Percentiles rank a stretch among this genome's conserved stretches.
These are phyloP conservation scores for Aspergillus eucalypticola DNA, from an alignment of 2,329 filamentous ascomycete species.

Conservation along the genomic window DNA sequence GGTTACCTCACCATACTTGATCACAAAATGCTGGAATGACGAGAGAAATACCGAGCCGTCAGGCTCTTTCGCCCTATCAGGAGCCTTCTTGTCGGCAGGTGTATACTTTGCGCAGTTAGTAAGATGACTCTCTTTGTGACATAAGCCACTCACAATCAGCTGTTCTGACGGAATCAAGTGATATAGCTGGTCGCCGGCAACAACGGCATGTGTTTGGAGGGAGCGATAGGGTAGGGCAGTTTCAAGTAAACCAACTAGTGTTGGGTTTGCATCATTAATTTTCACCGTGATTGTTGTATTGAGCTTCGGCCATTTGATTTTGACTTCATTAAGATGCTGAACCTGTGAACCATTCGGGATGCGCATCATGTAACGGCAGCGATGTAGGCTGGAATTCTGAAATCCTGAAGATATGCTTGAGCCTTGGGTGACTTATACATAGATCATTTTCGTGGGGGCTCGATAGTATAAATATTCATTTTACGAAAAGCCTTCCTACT, in stretches of 20 bases:
- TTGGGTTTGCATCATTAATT: constrained; percentile 12
- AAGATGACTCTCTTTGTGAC: neutral
- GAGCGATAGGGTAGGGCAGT: constrained; percentile 15
- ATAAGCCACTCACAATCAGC: constrained; percentile 8
- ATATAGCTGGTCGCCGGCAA: constrained; percentile 19
- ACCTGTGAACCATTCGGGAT: too few relatives aligned
- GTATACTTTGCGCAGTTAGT: constrained; percentile 10
- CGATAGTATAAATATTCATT: too few relatives aligned
- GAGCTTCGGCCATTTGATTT: constrained; percentile 16
- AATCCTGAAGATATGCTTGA: too few relatives aligned
- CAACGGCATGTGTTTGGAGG: constrained; percentile 19
- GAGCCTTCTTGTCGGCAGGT: constrained; percentile 6
- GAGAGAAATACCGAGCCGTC: constrained; percentile 18
- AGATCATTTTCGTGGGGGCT: too few relatives aligned
- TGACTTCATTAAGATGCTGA: neutral
- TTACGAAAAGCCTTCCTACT: too few relatives aligned
- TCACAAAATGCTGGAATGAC: constrained; percentile 15
- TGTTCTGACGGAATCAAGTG: constrained; percentile 17
- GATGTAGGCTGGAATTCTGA: too few relatives aligned
- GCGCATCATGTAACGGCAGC: too few relatives aligned
- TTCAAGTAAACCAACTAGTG: constrained; percentile 10
- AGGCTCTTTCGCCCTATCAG: constrained; percentile 13
- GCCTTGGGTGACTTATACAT: too few relatives aligned
- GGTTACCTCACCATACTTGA: constrained; percentile 17
- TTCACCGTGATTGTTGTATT: constrained; percentile 10